Evolutionary conservation across 2,329 filamentous ascomycete genomes (phyloP).

Genomic region (Fusarium poae): DNA sequence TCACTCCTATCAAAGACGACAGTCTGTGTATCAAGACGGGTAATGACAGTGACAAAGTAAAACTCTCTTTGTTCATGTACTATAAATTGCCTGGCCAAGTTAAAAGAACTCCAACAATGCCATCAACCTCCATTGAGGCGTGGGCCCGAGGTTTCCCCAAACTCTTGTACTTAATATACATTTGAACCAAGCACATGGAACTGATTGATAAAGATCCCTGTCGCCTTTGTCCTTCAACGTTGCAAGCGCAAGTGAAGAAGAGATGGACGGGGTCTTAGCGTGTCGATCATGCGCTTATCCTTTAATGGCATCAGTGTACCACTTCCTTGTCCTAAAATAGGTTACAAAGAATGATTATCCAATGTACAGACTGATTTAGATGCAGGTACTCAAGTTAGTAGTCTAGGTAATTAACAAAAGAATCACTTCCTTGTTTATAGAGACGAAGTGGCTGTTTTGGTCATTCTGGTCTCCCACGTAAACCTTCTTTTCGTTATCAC

Average conservation of each 20-base stretch:
- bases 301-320: background rate
- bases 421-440: background rate
- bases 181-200: background rate
- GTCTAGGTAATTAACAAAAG: too few species aligned
- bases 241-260: slow-evolving; percentile 11
- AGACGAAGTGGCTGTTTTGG: background rate
- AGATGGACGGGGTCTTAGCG: slow-evolving; percentile 15
- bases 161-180: slow-evolving; percentile 1
- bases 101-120: background rate
- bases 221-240: slow-evolving; percentile 18
- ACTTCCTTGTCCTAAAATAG: background rate
- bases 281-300: slow-evolving; percentile 28
- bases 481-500: background rate
- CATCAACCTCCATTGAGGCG: background rate
- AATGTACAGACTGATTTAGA: too few species aligned
- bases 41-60: background rate
- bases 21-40: background rate
- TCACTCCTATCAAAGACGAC: background rate
- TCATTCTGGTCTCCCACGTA: slow-evolving; percentile 18
- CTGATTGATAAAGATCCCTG: slow-evolving; percentile 41
- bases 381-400: background rate
- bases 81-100: background rate
- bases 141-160: background rate
- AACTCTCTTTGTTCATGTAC: background rate
- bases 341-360: background rate